Evolutionary conservation across 2,329 filamentous ascomycete species (phyloP).

Genomic region (Claviceps pazoutovae): DNA sequence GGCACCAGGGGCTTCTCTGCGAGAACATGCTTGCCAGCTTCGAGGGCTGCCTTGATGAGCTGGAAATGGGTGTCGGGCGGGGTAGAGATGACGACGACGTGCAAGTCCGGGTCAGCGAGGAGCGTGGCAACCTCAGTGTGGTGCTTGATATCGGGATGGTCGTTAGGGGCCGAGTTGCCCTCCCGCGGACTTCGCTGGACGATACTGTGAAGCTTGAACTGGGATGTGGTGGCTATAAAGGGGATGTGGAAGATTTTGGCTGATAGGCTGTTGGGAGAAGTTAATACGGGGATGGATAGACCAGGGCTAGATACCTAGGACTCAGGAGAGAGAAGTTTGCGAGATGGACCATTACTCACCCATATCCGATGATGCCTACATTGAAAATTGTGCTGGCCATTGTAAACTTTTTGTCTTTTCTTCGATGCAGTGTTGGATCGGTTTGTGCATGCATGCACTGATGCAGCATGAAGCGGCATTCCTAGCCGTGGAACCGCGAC

Average conservation of each 20-base stretch:
- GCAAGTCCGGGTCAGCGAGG: conserved; percentile 49
- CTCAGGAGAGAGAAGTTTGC: too few relatives aligned
- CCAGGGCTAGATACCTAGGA: too few relatives aligned
- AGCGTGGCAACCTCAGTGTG: conserved; percentile 49
- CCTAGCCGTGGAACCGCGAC: too few relatives aligned
- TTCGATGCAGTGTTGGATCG: too few relatives aligned
- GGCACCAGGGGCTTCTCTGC: conserved; percentile 77
- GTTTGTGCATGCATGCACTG: too few relatives aligned
- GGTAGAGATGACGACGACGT: conserved; percentile 59
- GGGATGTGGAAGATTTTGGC: conserved; percentile 80
- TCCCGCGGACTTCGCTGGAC: conserved; percentile 58
- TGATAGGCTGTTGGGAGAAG: conserved; percentile 28
- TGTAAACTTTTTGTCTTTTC: too few relatives aligned
- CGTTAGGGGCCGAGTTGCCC: conserved; percentile 51
- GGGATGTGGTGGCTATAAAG: conserved; percentile 50
- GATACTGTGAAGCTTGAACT: conserved; percentile 57
- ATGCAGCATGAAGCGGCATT: too few relatives aligned
- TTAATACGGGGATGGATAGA: conserved; percentile 1
- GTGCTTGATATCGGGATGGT: conserved; percentile 51
- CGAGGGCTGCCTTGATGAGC: conserved; percentile 49
- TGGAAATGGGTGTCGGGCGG: conserved; percentile 58
- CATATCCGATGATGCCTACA: conserved; percentile 37
- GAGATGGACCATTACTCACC: conserved; percentile 20
- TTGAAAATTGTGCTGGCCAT: conserved; percentile 30
- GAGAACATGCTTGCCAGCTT: conserved; percentile 62